Percentiles rank a stretch among this genome's conserved stretches.
These are phyloP conservation scores for Ganoderma leucocontextum DNA, from an alignment of 1,284 basidiomycete species.

Conservation along the genomic window DNA sequence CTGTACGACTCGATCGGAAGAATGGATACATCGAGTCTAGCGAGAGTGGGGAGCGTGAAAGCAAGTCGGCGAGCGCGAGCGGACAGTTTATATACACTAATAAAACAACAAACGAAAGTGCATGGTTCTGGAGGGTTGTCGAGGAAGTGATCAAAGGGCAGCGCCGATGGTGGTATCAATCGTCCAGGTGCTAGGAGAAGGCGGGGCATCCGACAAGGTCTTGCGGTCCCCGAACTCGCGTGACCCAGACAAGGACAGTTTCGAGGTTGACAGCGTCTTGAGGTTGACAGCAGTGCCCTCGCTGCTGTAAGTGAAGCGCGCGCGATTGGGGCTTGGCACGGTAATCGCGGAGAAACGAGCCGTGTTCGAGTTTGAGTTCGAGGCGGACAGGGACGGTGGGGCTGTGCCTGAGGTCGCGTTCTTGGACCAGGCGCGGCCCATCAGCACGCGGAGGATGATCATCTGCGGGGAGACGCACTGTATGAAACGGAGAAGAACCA, in stretches of 20 bases:
- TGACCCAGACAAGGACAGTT: neutral
- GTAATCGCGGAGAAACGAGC: neutral
- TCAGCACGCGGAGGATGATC: conserved; percentile 23
- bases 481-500: neutral
- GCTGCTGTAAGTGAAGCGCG: neutral
- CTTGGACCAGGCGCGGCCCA: conserved; percentile 10
- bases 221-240: neutral
- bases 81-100: neutral
- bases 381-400: neutral
- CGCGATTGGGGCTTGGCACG: neutral
- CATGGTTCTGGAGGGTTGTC: neutral
- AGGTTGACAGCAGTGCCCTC: neutral
- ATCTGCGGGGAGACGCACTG: conserved; percentile 26
- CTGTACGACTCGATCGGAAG: neutral
- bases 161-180: neutral
- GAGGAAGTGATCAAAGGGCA: neutral
- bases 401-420: neutral
- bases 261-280: neutral
- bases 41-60: neutral
- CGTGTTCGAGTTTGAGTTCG: neutral
- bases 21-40: neutral
- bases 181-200: neutral
- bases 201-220: neutral
- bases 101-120: conserved; percentile 1
- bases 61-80: neutral